Evolutionary conservation across 106 monocot species (phyloP), one percentile per base, ranked within the genome.

Genomic region (Posidonia australis): DNA sequence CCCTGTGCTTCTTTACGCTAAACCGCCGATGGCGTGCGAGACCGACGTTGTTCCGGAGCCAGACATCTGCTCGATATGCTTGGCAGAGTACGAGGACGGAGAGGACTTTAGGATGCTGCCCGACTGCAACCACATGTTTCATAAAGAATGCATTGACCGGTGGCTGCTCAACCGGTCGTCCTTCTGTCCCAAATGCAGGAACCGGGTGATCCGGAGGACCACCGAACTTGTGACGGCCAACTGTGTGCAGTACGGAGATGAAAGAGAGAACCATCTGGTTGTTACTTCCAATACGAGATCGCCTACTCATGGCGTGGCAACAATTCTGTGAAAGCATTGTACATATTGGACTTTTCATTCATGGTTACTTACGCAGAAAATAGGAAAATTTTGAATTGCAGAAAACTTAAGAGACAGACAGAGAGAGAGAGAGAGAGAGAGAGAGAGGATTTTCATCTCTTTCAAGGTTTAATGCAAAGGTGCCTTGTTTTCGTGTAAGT

Each of bases 131-230:
- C 66, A 67, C 31, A 16, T 32, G 32, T 67, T 67, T n/a, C 66
- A 67, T 30, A 67, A 20, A 30, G 66, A 31, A 17, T 67, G 66
- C 66, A 67, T 67, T 11, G 66, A 67, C 27, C 51, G 52, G 30
- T 67, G 66, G 52, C 31, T 67, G 26, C 9, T 41, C 31, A 41
- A 16, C 14, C 19, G 10, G 22, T 52, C 66, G n/a, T 54, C 14
- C 5, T 30, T 56, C 42, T 67, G 66, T 19, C 66, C 66, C 0
- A 54, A 52, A 6, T 67, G 66, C 51, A 27, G 66, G 46, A n/a
- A 54, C 19, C 30, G 32, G 49, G 66, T 24, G 24, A 21, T 64
- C 45, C 12, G 13, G 22, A 25, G 62, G 19, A 44, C 42, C 3
- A 30, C 1, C 6, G 58, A 29, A 18, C 14, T 11, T 2, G 10